phyloP scores from a whole-genome alignment of 768 basidiomycete species.

The Mycena albidolilacea region DNA sequence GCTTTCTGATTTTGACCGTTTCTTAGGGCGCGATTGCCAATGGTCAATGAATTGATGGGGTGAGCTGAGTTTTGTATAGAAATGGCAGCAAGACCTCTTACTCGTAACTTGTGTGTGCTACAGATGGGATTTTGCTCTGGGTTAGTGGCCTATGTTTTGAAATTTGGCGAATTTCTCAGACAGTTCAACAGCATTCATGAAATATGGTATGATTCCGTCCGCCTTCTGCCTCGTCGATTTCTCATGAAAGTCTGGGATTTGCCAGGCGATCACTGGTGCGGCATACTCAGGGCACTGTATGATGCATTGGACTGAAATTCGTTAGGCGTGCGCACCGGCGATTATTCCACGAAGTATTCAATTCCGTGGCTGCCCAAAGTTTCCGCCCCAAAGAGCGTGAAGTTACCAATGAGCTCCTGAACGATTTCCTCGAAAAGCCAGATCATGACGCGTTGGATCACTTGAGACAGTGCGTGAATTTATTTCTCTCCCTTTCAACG shows the following conservation, averaged over 20 bases:
- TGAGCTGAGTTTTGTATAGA: slow-evolving; percentile 35
- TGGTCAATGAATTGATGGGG: slow-evolving; percentile 54
- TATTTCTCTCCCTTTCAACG: not conserved
- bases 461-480: slow-evolving; percentile 52
- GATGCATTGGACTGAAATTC: not conserved
- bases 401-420: slow-evolving; percentile 50
- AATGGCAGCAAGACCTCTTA: not conserved
- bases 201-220: slow-evolving; percentile 49
- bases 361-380: slow-evolving; percentile 46
- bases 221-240: not conserved
- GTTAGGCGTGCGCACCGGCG: slow-evolving; percentile 59
- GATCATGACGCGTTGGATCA: slow-evolving; percentile 54
- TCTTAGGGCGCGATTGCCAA: slow-evolving; percentile 46
- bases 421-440: slow-evolving; percentile 47
- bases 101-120: not conserved
- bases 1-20: not conserved
- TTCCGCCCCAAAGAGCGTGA: slow-evolving; percentile 50
- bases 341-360: slow-evolving; percentile 59
- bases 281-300: not conserved
- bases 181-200: slow-evolving; percentile 43
- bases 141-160: not conserved
- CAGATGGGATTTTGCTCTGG: slow-evolving; percentile 48
- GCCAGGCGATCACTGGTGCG: slow-evolving; percentile 31
- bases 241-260: not conserved
- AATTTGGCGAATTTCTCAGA: not conserved